Evolutionary conservation across 2,329 filamentous ascomycete genomes (phyloP).

Genomic region (Cladorrhinum sp.): DNA sequence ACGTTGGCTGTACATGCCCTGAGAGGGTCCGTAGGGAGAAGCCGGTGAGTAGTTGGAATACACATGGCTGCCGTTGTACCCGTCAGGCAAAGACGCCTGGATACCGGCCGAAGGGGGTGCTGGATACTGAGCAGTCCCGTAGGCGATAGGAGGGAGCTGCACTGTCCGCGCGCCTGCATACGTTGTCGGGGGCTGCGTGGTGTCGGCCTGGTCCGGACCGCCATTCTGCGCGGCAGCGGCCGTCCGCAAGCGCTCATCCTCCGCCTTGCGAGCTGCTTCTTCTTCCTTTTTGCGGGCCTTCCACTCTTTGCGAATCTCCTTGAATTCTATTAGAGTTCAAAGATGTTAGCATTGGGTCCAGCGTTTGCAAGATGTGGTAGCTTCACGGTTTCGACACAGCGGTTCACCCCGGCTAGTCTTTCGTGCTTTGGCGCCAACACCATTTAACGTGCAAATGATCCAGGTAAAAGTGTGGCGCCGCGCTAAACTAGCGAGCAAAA

Average conservation of each 20-base stretch:
- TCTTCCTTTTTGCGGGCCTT: slow-evolving; percentile 99
- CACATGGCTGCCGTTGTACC: slow-evolving; percentile 49
- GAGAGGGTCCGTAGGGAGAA: slow-evolving; percentile 56
- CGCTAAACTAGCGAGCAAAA: slow-evolving; percentile 17
- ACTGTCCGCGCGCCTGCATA: slow-evolving; percentile 57
- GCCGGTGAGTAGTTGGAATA: slow-evolving; percentile 58
- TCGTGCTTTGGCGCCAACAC: slow-evolving; percentile 27
- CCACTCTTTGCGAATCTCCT: slow-evolving; percentile 98
- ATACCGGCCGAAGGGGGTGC: slow-evolving; percentile 56
- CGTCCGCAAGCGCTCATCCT: slow-evolving; percentile 74
- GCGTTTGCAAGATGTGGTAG: slow-evolving; percentile 25
- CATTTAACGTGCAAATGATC: background rate
- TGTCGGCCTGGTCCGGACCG: slow-evolving; percentile 47
- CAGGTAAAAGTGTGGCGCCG: background rate
- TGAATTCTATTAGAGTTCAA: slow-evolving; percentile 70
- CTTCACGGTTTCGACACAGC: slow-evolving; percentile 28
- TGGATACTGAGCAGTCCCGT: slow-evolving; percentile 65
- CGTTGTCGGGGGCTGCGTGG: slow-evolving; percentile 53
- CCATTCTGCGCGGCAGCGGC: slow-evolving; percentile 49
- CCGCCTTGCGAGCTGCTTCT: slow-evolving; percentile 81
- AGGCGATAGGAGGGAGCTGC: slow-evolving; percentile 74
- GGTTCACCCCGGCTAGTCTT: slow-evolving; percentile 47
- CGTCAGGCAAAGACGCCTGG: slow-evolving; percentile 54
- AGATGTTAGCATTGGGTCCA: slow-evolving; percentile 30
- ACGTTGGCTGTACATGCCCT: slow-evolving; percentile 61